A percentile compares a stretch with the other conserved stretches of the same genome.
Evolutionary conservation across 768 basidiomycete species (phyloP).

Genomic region (Porpolomopsis calyptriformis): DNA sequence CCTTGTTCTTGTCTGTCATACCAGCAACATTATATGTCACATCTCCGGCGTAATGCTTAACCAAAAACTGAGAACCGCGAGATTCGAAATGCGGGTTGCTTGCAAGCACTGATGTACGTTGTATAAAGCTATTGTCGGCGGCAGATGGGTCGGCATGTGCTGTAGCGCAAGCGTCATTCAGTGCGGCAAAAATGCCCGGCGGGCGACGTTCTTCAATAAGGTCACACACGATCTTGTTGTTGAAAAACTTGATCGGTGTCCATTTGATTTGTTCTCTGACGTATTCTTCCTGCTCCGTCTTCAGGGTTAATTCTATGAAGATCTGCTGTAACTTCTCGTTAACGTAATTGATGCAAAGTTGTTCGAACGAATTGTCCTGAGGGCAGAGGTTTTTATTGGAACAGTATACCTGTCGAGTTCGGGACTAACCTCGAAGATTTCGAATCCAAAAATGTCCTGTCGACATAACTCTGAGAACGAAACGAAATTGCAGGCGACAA

Average conservation of each 20-base stretch:
- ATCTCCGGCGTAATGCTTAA: slow-evolving; percentile 96
- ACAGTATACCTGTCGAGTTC: background rate
- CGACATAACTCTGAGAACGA: slow-evolving; percentile 3
- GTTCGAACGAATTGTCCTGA: slow-evolving; percentile 91
- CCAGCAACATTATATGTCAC: slow-evolving; percentile 96
- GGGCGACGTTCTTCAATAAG: slow-evolving; percentile 94
- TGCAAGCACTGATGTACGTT: slow-evolving; percentile 71
- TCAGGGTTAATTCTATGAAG: slow-evolving; percentile 96
- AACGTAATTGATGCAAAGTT: slow-evolving; percentile 99
- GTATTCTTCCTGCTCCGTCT: slow-evolving; percentile 99
- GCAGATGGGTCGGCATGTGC: slow-evolving; percentile 95
- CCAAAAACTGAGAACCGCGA: slow-evolving; percentile 87
- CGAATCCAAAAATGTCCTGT: slow-evolving; percentile 98
- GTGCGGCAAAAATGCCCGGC: slow-evolving; percentile 92
- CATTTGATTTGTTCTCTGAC: slow-evolving; percentile 98
- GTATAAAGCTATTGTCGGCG: slow-evolving; percentile 94
- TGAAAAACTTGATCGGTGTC: slow-evolving; percentile 99
- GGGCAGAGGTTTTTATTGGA: slow-evolving; percentile 3
- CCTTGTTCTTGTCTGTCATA: slow-evolving; percentile 99
- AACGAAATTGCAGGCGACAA: background rate
- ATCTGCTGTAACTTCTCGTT: slow-evolving; percentile 99
- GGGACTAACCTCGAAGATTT: slow-evolving; percentile 78
- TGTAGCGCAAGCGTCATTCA: slow-evolving; percentile 98
- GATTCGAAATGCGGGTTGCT: slow-evolving; percentile 91
- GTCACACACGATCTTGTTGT: slow-evolving; percentile 96